Evolutionary conservation across 2,329 filamentous ascomycete species (phyloP), one percentile per base, ranked within the genome.

Genomic region (Davidsoniella virescens): DNA sequence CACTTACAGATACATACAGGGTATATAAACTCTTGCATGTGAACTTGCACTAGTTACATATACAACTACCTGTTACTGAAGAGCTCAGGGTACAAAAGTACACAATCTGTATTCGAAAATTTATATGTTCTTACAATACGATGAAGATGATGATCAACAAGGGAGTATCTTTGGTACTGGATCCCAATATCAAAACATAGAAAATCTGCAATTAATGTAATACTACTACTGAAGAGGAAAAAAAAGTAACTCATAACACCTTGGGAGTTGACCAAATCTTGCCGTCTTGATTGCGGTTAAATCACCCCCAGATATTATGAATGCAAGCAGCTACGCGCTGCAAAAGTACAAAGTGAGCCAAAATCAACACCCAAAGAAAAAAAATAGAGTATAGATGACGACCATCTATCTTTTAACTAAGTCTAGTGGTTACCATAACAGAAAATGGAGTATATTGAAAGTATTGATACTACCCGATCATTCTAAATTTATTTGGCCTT

Each of bases 401-500:
- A 12, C 9, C 8, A 33, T 9, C 29, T 33, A 33, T 9, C 5
- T 33, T 12, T 6, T 8, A 12, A 12, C 12, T 2, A 12, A 9
- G 4, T 1, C 12, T 12, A 6, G 29, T 4, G 12, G 2, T 2
- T 33, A 12, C 37, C 26, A 48, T 17, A 37, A 12, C 2, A 41
- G 36, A 29, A n/a, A 40, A 6, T 48, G 10, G 16, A 10, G 8
- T 4, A 40, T 48, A 10, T 14, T 8, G 33, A 26, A 9, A 4
- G 14, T 17, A 20, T 14, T 26, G 18, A 16, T 17, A 37, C 7
- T 38, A 25, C 17, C n/a, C 6, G 43, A 12, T 16, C n/a, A 41
- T 23, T 51, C 18, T 37, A 16, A 3, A 17, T 47, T 63, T 65
- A 67, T 71, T 87, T 92, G 58, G 90, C 76, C 70, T 83, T 82